phyloP scores from a whole-genome alignment of 345 rosid species.

The Populus euphratica region DNA sequence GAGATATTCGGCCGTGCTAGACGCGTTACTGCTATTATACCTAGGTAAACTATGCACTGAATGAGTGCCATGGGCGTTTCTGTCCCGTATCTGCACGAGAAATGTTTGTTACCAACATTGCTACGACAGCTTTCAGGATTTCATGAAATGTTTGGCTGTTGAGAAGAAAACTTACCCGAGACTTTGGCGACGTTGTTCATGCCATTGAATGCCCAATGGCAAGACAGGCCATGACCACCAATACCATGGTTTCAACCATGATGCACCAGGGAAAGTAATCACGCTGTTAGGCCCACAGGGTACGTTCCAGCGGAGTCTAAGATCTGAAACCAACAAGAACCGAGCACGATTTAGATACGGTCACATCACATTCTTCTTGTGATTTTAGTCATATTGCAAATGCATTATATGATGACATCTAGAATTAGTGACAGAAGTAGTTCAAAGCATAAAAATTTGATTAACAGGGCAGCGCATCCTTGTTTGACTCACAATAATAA shows the following conservation, averaged over 20 bases:
- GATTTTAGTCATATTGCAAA: neutral
- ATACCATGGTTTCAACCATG: constrained; percentile 98
- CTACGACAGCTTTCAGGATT: neutral
- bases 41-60: constrained; percentile 59
- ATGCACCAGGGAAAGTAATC: constrained; percentile 91
- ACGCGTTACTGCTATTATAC: constrained; percentile 56
- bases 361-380: neutral
- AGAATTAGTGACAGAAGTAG: neutral
- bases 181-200: constrained; percentile 61
- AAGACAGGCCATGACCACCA: constrained; percentile 99
- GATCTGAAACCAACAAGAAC: constrained; percentile 43
- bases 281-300: constrained; percentile 96
- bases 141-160: neutral
- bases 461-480: neutral
- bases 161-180: constrained; percentile 48
- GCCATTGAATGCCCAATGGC: constrained; percentile 84
- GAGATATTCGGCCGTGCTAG: constrained; percentile 63
- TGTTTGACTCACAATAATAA: constrained; percentile 64
- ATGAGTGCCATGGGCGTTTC: constrained; percentile 70
- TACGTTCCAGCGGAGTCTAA: constrained; percentile 77
- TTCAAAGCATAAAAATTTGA: neutral
- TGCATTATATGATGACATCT: neutral
- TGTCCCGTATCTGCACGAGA: constrained; percentile 49
- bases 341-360: neutral
- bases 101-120: neutral